Evolutionary conservation across 1,139 yeast species (phyloP), one percentile per base, ranked within the genome.

Genomic region (Petasospora fabianii): DNA sequence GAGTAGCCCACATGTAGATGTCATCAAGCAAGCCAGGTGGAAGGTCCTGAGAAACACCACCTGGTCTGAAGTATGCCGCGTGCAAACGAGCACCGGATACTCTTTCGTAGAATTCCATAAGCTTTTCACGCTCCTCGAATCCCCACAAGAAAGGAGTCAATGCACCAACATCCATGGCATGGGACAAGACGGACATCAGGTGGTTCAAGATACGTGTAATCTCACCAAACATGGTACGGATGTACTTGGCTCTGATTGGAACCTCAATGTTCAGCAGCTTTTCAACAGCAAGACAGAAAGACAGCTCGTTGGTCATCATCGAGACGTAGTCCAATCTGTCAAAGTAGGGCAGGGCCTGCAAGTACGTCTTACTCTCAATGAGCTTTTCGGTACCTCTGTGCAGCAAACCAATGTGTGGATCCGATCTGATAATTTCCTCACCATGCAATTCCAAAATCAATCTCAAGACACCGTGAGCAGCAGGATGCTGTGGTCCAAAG

Each of bases 151-250:
- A 86, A 39, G 96, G 96, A 32, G 96, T 86, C 64, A 86, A 73
- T 24, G 95, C 95, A 69, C 96, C 96, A 41, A 86, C 95, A 71
- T 86, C 96, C 95, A 86, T 85, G 57, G 92, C 88, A 65, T 86
- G 96, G 38, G 95, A 78, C 50, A 84, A 68, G 39, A 86, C 82
- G 21, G 94, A 83, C 95, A 86, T 85, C 64, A 85, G 73, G 62
- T 86, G 96, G 66, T 86, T 86, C 59, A 84, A 73, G 41, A 84
- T 62, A 61, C 96, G 78, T 41, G 96, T 86, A 62, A 86, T 82
- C 62, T 86, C 96, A 31, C 92, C 95, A 62, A 85, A 86, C 66
- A 86, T 59, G 31, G 95, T 85, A 62, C 96, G 77, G 54, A 86
- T 81, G 65, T 86, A 86, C 66, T 85, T 80, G 38, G 80, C 95